Evolutionary conservation across 2,329 filamentous ascomycete genomes (phyloP), one percentile per base, ranked within the genome.

Genomic region (Colletotrichum theobromicola): DNA sequence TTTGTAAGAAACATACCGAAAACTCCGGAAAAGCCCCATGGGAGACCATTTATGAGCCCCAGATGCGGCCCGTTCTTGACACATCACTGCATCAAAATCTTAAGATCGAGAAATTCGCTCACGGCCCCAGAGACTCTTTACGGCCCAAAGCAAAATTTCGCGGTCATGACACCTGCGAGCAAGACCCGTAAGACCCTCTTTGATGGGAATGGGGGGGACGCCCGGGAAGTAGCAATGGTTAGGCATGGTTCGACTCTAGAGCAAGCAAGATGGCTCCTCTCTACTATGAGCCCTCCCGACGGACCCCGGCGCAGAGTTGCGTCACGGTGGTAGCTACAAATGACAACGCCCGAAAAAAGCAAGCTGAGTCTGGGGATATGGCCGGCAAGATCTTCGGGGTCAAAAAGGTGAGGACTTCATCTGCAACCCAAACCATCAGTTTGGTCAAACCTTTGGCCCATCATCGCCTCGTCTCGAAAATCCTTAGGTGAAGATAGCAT

Each of bases 201-300:
- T 28, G 18, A 5, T n/a, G 16, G 24, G 5, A 60, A 30, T 32
- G 57, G n/a, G 57, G 13, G 28, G 57, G 57, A 13, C 57, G 7
- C 28, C 18, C 4, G 28, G 15, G 9, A 60, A 60, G 9, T 12
- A 30, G 57, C 57, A 2, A 60, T 13, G 4, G 32, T 28, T 21
- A 60, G 8, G 57, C 57, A 18, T 60, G 7, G 24, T 57, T n/a
- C 28, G 16, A 28, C 15, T 60, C 37, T 6, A n/a, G 7, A 7
- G 2, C 28, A 65, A 53, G 24, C 68, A 84, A 85, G 77, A 85
- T 87, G 81, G 73, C 83, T 1, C 77, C 80, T 77, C 82, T 16
- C 77, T 87, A 16, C 50, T 21, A 15, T 13, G 12, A 10, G 15
- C 4, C 13, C 50, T 37, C 1, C 15, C 18, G 18, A 28, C 57